Conservation (phyloP, 2,329 filamentous ascomycete genomes). For the Dendryphion nanum region DNA sequence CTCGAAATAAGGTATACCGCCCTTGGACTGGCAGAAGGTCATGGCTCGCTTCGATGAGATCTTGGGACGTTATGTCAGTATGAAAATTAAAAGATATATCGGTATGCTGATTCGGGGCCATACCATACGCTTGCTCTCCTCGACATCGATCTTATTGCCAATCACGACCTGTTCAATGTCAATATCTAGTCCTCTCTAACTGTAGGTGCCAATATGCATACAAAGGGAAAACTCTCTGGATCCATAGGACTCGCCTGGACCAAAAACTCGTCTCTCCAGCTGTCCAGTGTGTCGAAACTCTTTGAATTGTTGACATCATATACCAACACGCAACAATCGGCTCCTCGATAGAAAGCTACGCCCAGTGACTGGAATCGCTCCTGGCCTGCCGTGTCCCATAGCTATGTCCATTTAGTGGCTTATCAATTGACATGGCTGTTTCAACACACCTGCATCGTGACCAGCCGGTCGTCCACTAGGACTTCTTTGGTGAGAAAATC, state of each 20-base stretch:
- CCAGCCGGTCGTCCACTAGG: constrained; percentile 90
- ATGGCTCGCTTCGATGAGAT: constrained; percentile 95
- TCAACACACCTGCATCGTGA: constrained; percentile 85
- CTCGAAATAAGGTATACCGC: constrained; percentile 97
- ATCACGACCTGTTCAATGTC: constrained; percentile 71
- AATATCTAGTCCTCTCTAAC: constrained; percentile 8
- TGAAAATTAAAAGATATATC: no score
- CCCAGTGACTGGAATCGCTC: constrained; percentile 97
- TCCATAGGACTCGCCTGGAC: constrained; percentile 96
- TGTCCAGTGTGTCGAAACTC: constrained; percentile 97
- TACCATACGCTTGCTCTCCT: constrained; percentile 93
- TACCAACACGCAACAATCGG: constrained; percentile 96
- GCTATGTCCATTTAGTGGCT: constrained; percentile 84
- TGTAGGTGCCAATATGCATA: constrained; percentile 48
- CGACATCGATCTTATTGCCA: constrained; percentile 98
- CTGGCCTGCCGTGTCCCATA: constrained; percentile 97
- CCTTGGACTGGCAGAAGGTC: constrained; percentile 97
- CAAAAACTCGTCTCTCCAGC: constrained; percentile 97
- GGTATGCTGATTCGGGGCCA: constrained; percentile 5
- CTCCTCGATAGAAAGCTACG: constrained; percentile 95
- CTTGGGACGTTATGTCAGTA: constrained; percentile 41
- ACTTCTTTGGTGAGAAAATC: constrained; percentile 99
- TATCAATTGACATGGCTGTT: constrained; percentile 93
- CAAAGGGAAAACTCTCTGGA: constrained; percentile 96
- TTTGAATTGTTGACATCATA: constrained; percentile 99